Evolutionary conservation across 1,284 basidiomycete species (phyloP), one percentile per base, ranked within the genome.

Genomic region (Fomitiporia mediterranea): DNA sequence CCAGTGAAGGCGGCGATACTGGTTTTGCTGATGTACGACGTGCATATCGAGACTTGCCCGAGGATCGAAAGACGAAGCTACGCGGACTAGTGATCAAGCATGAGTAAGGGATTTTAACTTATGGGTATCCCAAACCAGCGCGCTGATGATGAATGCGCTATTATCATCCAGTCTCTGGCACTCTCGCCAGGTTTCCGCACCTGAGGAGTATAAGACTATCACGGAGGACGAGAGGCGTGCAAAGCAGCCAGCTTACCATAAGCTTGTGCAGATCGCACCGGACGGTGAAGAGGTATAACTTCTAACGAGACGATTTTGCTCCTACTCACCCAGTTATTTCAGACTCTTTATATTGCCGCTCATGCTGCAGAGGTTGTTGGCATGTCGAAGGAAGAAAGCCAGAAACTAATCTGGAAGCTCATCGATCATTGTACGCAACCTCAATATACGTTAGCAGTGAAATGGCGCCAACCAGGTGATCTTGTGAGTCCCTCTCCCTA

Each of bases 391-490:
- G 64, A 66, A n/a, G 62, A 66, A 43, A 61, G 65, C 37, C 60
- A 61, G 30, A 57, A 60, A 51, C 48, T 66, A 50, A 62, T 70
- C n/a, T 52, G 61, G 30, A 62, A 66, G 46, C 61, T 70, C 2
- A 54, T 68, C 13, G 59, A 59, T 28, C 61, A 65, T 52, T 66
- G 62, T 9, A 65, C 62, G 4, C 61, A 68, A 42, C 62, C 64
- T 5, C 48, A 67, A 54, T 69, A 62, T 57, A 60, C 59, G 15
- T 57, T 62, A 19, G 40, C 56, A n/a, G 63, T 66, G 3, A 56
- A 65, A 34, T 69, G 67, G 67, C 15, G 62, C 19, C 55, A 65
- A 17, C 56, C 62, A 3, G 68, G 68, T 8, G 68, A 69, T 53
- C 58, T 68, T n/a, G 62, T 64, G 27, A 60, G 59, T 53, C 57